phyloP scores from a whole-genome alignment of 2,329 filamentous ascomycete species.

The Cladophialophora bantiana region DNA sequence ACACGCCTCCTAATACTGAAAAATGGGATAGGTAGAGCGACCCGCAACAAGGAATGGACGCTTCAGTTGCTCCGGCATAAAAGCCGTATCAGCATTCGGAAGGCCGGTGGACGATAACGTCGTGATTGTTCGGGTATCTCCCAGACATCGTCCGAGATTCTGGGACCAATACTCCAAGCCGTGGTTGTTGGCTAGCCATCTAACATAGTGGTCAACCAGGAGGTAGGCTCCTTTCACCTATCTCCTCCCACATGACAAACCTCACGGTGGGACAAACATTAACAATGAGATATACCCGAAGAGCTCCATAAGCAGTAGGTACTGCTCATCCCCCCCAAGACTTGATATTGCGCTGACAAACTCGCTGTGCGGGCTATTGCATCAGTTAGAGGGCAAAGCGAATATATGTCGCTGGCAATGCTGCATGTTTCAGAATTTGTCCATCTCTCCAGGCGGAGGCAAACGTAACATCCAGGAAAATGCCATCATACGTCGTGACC shows the following conservation, averaged over 20 bases:
- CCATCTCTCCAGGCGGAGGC: neutral
- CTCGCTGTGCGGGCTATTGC: neutral
- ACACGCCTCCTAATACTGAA: neutral
- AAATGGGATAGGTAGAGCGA: neutral
- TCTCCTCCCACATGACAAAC: neutral
- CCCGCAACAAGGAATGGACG: neutral
- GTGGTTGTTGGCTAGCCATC: neutral
- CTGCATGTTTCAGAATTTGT: neutral
- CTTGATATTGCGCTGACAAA: neutral
- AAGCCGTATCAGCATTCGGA: neutral
- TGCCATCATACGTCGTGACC: constrained; percentile 24
- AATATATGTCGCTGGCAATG: neutral
- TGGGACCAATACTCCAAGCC: neutral
- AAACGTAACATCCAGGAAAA: neutral
- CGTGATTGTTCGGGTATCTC: neutral
- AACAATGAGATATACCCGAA: neutral
- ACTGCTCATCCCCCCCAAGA: neutral
- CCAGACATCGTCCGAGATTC: neutral
- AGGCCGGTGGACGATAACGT: neutral
- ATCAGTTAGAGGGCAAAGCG: neutral
- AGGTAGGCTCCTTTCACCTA: neutral
- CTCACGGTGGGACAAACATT: neutral
- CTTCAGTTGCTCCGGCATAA: neutral
- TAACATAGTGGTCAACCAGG: neutral
- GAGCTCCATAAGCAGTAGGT: neutral